phyloP scores from a whole-genome alignment of 345 rosid genomes.

The Eucalyptus pauciflora region DNA sequence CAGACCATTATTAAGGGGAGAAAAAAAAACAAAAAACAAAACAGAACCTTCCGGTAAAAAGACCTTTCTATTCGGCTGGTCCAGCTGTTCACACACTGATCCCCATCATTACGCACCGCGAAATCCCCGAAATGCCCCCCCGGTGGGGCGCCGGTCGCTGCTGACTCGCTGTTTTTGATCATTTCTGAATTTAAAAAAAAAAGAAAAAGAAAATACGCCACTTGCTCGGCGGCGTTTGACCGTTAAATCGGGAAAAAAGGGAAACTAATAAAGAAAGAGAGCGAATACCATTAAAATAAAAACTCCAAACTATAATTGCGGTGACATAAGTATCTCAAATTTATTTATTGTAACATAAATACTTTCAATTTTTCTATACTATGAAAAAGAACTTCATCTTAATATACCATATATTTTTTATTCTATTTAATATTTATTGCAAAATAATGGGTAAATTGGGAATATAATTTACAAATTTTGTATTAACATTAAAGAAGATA shows the following conservation, averaged over 20 bases:
- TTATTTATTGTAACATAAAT: too few relatives aligned
- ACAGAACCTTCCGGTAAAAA: not conserved
- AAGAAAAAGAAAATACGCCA: not conserved
- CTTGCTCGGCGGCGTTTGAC: not conserved
- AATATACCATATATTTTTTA: too few relatives aligned
- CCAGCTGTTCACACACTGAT: constrained; percentile 2
- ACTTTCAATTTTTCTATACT: too few relatives aligned
- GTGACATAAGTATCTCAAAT: not conserved
- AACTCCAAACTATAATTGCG: not conserved
- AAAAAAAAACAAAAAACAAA: not conserved
- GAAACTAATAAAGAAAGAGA: too few relatives aligned
- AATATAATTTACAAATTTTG: too few relatives aligned
- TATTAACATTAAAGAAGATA: not conserved
- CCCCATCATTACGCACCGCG: not conserved
- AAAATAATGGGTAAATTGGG: not conserved
- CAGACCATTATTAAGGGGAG: not conserved
- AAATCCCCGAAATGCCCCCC: not conserved
- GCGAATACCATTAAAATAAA: not conserved
- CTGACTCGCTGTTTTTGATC: not conserved
- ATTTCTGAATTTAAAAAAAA: not conserved
- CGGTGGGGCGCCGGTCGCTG: not conserved
- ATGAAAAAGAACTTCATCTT: too few relatives aligned
- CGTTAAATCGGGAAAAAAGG: not conserved
- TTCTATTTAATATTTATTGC: too few relatives aligned
- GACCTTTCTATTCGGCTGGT: not conserved